Evolutionary conservation across 2,329 filamentous ascomycete genomes (phyloP), one percentile per base, ranked within the genome.

Genomic region (Sclerotinia borealis): DNA sequence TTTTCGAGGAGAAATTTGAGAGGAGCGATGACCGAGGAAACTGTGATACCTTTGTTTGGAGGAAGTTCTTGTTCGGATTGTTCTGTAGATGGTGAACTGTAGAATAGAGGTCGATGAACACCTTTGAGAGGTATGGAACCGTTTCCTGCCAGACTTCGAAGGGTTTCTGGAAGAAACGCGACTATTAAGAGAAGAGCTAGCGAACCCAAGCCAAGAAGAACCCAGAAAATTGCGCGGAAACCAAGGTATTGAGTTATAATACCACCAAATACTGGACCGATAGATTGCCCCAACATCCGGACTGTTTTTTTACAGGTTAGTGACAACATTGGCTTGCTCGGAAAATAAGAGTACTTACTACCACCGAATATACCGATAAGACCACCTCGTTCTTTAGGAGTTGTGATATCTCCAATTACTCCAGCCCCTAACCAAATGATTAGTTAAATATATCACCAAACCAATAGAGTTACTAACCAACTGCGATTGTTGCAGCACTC

Each of bases 161-260:
- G 62, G 2, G 70, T 72, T 50, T 72, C 70, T 0, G 70, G 70
- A 19, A 71, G 54, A 34, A 58, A 6, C 3, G 6, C 27, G n/a
- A 58, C 59, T 7, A 70, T 76, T 15, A 78, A 59, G 5, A 79
- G 39, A 27, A 80, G 73, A 5, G 74, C 72, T 2, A 77, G 17
- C 6, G 80, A 68, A 25, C 73, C 51, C 27, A 70, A 27, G 76
- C 71, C 17, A 83, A 58, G 25, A 45, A 58, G 73, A 60, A 82
- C 79, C 79, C 80, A 83, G 66, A 83, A 84, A 11, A 83, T 77
- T 4, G 75, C 73, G 50, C 75, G 73, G 78, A 79, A 83, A 1
- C 80, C 80, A 0, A 82, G 68, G 34, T 73, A 73, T 31, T 77
- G 75, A 1, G 76, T 75, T 0, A 83, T 62, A 0, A 77, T 65